Evolutionary conservation across 768 basidiomycete species (phyloP), one percentile per base, ranked within the genome.

Genomic region (Kwoniella dendrophila): DNA sequence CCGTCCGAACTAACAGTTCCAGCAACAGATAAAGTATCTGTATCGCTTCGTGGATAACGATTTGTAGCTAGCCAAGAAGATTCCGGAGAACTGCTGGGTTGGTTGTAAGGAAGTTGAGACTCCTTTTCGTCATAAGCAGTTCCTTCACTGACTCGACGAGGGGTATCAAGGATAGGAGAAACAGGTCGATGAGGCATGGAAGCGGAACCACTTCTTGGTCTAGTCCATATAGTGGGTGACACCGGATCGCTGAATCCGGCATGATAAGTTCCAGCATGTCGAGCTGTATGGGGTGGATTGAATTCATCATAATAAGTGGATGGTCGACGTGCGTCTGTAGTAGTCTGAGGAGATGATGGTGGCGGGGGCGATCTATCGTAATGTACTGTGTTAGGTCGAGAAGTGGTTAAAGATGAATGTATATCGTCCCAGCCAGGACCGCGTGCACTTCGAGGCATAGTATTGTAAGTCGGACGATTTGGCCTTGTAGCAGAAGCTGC

Each of bases 1-100:
- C 64, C 54, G 5, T 68, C 73, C 3, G 72, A 74, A 33, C 62
- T 66, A 38, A 73, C 69, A 3, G 69, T 73, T 18, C 72, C 72
- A 18, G 69, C 61, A 2, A 67, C 51, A 12, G 70, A 72, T 0
- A 62, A 41, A 4, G 68, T 59, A 43, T 71, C 70, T 2, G 63
- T 59, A 40, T 65, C 66, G 6, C 30, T 52, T 16, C 66, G 58
- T 10, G 45, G 52, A n/a, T 64, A 56, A 22, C 64, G 53, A 20
- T 56, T 36, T 1, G 55, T 53, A 2, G 56, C 30, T 0, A 62
- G 58, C 69, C 69, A 70, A 0, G 66, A 53, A 8, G 53, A 36
- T 44, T 73, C 69, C 4, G 71, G 62, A 11, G 71, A 59, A 22
- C 22, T 29, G 12, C 50, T 53, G 10, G 52, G 51, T 14, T 62